These are phyloP conservation scores for Sanghuangporus weigelae DNA, from an alignment of 1,284 basidiomycete genomes.

Conservation along the genomic window DNA sequence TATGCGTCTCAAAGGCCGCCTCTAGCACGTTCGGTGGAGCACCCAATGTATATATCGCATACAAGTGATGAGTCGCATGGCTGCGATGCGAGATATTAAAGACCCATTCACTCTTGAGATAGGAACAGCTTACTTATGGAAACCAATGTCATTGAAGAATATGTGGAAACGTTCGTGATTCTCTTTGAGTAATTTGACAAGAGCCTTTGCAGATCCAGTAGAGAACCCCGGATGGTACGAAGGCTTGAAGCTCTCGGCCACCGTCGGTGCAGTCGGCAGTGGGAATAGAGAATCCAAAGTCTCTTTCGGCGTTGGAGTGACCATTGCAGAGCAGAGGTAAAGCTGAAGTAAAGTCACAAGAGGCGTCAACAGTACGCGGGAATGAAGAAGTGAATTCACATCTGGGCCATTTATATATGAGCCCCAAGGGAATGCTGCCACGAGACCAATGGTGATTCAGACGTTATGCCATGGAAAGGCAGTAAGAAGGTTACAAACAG, in stretches of 20 bases:
- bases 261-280: slow-evolving; percentile 29
- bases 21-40: slow-evolving; percentile 36
- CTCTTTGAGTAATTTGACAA: slow-evolving; percentile 44
- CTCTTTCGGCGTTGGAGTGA: slow-evolving; percentile 10
- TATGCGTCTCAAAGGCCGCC: slow-evolving; percentile 39
- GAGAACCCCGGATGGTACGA: slow-evolving; percentile 38
- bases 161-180: slow-evolving; percentile 55
- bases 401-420: neutral
- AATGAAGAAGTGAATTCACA: neutral
- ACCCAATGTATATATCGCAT: slow-evolving; percentile 48
- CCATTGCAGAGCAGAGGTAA: neutral
- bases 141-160: slow-evolving; percentile 55
- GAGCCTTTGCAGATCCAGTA: slow-evolving; percentile 38
- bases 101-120: neutral
- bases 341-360: neutral
- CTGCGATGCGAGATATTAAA: slow-evolving; percentile 26
- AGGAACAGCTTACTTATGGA: slow-evolving; percentile 44
- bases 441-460: neutral
- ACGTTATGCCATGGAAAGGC: neutral
- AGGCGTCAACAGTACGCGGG: neutral
- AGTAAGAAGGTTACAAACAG: neutral
- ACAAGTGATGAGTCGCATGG: slow-evolving; percentile 45
- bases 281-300: slow-evolving; percentile 33
- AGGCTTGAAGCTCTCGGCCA: slow-evolving; percentile 18
- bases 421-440: neutral